phyloP scores from a whole-genome alignment of 2,329 filamentous ascomycete genomes.

The Xylariales sp. region DNA sequence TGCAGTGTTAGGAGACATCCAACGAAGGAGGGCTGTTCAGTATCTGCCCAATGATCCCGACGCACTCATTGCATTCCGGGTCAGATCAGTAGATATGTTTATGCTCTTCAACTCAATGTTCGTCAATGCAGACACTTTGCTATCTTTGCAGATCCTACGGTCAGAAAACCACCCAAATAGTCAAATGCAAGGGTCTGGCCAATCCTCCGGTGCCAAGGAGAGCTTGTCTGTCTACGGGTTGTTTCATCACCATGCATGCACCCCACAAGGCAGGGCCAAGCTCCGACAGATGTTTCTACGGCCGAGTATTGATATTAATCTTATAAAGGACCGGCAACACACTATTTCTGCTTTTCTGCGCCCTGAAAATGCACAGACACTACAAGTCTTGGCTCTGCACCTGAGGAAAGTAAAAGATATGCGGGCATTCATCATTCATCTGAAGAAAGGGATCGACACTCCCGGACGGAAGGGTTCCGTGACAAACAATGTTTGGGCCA shows the following conservation, averaged over 20 bases:
- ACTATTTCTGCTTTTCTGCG: conserved; percentile 64
- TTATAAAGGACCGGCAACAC: conserved; percentile 68
- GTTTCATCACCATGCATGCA: conserved; percentile 70
- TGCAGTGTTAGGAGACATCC: conserved; percentile 76
- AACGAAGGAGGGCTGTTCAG: conserved; percentile 60
- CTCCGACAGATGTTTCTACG: conserved; percentile 80
- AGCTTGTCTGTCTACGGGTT: conserved; percentile 79
- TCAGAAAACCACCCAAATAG: conserved; percentile 79
- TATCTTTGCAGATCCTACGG: conserved; percentile 79
- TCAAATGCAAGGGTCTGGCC: conserved; percentile 67
- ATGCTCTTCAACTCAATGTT: conserved; percentile 65
- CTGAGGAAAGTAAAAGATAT: conserved; percentile 75
- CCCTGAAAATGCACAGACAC: conserved; percentile 57
- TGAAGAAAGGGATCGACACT: conserved; percentile 72
- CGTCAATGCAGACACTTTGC: conserved; percentile 73
- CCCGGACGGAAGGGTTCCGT: conserved; percentile 46
- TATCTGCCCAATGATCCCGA: conserved; percentile 57
- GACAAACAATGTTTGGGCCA: conserved; percentile 67
- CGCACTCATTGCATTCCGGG: conserved; percentile 49
- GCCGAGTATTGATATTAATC: conserved; percentile 63
- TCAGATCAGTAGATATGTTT: conserved; percentile 70
- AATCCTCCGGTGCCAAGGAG: conserved; percentile 66
- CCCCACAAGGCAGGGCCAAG: conserved; percentile 69
- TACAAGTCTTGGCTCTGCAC: conserved; percentile 53
- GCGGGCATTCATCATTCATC: conserved; percentile 59